phyloP scores from a whole-genome alignment of 2,329 filamentous ascomycete genomes.

The Microdochium trichocladiopsis region DNA sequence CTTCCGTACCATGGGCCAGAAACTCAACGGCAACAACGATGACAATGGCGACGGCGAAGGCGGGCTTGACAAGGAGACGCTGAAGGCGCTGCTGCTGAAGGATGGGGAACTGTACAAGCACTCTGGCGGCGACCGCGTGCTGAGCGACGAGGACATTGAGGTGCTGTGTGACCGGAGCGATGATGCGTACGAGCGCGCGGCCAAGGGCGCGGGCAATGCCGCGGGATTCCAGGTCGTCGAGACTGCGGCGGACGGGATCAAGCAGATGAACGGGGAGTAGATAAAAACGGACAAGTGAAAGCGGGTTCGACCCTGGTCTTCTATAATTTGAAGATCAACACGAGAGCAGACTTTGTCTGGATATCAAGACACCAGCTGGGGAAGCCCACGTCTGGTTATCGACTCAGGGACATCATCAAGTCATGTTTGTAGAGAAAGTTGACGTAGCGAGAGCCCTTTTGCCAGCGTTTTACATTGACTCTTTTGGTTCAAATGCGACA shows the following conservation, averaged over 20 bases:
- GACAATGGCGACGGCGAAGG: slow-evolving; percentile 12
- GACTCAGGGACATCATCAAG: too few species aligned
- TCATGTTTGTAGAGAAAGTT: too few species aligned
- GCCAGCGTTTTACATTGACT: too few species aligned
- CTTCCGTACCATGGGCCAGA: slow-evolving; percentile 63
- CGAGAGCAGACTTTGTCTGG: not conserved
- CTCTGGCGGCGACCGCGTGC: slow-evolving; percentile 54
- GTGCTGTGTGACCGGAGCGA: slow-evolving; percentile 69
- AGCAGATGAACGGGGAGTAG: slow-evolving; percentile 13
- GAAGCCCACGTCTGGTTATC: too few species aligned
- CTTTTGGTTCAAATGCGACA: too few species aligned
- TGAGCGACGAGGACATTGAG: slow-evolving; percentile 70
- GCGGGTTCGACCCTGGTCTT: not conserved
- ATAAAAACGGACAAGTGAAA: not conserved
- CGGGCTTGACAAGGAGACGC: slow-evolving; percentile 48
- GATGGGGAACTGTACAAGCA: slow-evolving; percentile 63
- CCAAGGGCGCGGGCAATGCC: slow-evolving; percentile 68
- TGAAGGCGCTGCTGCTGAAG: slow-evolving; percentile 57
- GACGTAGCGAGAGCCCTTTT: too few species aligned
- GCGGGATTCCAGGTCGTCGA: slow-evolving; percentile 73
- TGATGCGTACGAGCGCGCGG: slow-evolving; percentile 61
- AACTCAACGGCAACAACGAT: slow-evolving; percentile 42
- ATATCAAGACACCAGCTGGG: too few species aligned
- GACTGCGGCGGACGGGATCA: slow-evolving; percentile 53
- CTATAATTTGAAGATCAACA: too few species aligned